Evolutionary conservation across 2,329 filamentous ascomycete genomes (phyloP), one percentile per base, ranked within the genome.

Genomic region (Verticillium isaacii): DNA sequence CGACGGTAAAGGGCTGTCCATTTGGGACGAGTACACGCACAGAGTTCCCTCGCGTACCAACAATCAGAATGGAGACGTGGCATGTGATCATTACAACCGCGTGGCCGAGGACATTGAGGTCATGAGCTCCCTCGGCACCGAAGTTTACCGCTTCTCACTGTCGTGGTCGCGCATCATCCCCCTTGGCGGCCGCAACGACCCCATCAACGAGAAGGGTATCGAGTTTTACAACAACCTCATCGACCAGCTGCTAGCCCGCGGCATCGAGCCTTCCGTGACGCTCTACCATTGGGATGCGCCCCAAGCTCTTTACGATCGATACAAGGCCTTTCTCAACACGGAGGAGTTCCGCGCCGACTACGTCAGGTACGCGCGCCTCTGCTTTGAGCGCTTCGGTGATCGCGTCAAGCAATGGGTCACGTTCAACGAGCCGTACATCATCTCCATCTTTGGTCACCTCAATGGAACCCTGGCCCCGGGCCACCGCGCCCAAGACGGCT

Each of bases 271-370:
- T 1, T 87, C 95, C 73, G 85, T 96, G 70, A 96, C 92, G 3
- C 81, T 96, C 17, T 91, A 89, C 75, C 92, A 96, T 76, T 96
- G 92, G 92, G 92, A 96, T 77, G 82, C 95, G 11, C 92, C 92
- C 3, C 87, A 93, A 68, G 88, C 79, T 63, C 81, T 96, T 23
- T 85, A 96, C 70, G 86, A 89, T 79, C 87, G 91, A 63, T 96
- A 96, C 73, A 89, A 90, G 29, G 92, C 92, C 19, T 82, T 93
- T 61, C 78, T 95, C 67, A 91, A 93, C 81, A 89, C 90, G 72
- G 81, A 87, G 54, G 92, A 96, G 77, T 96, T 95, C 74, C 87
- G 90, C 2, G 84, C 88, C 62, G 92, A 96, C 77, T 96, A 87
- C 72, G 88, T 89, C 68, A 79, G 89, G 76, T 96, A 93, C 71